These are phyloP conservation scores for Meredithiella fracta DNA, from an alignment of 2,329 filamentous ascomycete species.

Conservation along the genomic window DNA sequence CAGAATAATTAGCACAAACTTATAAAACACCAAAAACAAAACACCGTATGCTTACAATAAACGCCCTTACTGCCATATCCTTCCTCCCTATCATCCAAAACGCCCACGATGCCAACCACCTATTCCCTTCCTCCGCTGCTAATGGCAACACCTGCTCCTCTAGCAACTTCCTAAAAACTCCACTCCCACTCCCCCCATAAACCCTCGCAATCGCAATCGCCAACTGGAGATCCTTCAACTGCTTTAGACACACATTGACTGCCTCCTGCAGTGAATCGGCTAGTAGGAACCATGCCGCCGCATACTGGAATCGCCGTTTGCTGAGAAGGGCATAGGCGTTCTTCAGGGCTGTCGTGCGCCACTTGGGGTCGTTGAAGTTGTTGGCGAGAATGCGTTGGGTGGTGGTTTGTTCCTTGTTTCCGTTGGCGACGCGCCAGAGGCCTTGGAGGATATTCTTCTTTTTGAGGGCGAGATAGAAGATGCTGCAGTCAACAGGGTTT, in stretches of 20 bases:
- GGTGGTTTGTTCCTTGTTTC: conserved; percentile 69
- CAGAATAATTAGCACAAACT: conserved; percentile 1
- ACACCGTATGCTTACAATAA: conserved; percentile 45
- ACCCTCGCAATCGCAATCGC: conserved; percentile 77
- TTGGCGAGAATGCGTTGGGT: conserved; percentile 73
- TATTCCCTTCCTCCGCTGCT: conserved; percentile 66
- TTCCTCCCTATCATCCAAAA: conserved; percentile 78
- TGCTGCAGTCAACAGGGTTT: conserved; percentile 76
- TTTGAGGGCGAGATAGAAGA: conserved; percentile 78
- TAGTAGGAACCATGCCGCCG: conserved; percentile 86
- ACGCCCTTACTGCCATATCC: conserved; percentile 66
- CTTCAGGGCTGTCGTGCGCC: conserved; percentile 79
- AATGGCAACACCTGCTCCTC: conserved; percentile 63
- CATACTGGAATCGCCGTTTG: conserved; percentile 79
- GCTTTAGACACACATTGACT: conserved; percentile 69
- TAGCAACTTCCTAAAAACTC: conserved; percentile 55
- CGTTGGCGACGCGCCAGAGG: conserved; percentile 84
- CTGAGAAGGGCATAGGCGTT: conserved; percentile 93
- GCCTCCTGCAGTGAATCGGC: conserved; percentile 75
- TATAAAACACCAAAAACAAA: neutral
- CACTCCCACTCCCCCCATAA: conserved; percentile 71
- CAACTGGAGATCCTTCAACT: conserved; percentile 76
- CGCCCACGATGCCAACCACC: conserved; percentile 90
- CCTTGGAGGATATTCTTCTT: conserved; percentile 86
- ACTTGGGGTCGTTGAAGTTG: conserved; percentile 74